These are phyloP conservation scores for Arachnomyces sp. DNA, from an alignment of 2,329 filamentous ascomycete genomes.

Conservation along the genomic window DNA sequence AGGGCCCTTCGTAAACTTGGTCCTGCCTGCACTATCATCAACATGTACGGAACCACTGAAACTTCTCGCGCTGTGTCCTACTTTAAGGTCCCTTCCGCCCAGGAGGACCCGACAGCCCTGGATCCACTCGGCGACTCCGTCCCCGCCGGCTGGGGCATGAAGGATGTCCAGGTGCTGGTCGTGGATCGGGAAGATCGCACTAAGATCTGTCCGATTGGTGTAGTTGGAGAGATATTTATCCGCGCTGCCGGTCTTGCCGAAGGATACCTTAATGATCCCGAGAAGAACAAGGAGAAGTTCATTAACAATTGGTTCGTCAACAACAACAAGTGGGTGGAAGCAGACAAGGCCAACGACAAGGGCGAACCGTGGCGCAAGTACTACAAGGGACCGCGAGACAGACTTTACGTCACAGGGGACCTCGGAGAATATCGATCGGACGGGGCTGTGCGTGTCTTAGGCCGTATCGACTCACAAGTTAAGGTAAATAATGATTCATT, in stretches of 20 bases:
- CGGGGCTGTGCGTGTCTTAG: conserved; percentile 69
- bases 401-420: conserved; percentile 82
- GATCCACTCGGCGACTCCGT: conserved; percentile 4
- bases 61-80: conserved; percentile 73
- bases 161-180: conserved; percentile 73
- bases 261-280: conserved; percentile 13
- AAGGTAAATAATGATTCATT: conserved; percentile 41
- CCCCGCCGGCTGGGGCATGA: conserved; percentile 50
- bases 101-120: conserved; percentile 38
- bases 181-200: conserved; percentile 61
- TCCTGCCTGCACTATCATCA: conserved; percentile 64
- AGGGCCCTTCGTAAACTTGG: conserved; percentile 64
- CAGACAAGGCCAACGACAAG: conserved; percentile 49
- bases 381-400: conserved; percentile 75
- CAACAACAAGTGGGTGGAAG: conserved; percentile 58
- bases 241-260: conserved; percentile 17
- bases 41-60: conserved; percentile 84
- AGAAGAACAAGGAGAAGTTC: conserved; percentile 67
- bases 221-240: conserved; percentile 35
- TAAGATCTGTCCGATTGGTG: conserved; percentile 53
- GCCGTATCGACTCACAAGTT: conserved; percentile 79
- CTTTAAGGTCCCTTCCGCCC: conserved; percentile 63
- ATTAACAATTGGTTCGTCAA: conserved; percentile 81
- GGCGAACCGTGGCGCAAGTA: conserved; percentile 68
- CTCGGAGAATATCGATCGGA: conserved; percentile 65